phyloP scores from a whole-genome alignment of 2,329 filamentous ascomycete genomes.

The Aspergillus hiratsukae region DNA sequence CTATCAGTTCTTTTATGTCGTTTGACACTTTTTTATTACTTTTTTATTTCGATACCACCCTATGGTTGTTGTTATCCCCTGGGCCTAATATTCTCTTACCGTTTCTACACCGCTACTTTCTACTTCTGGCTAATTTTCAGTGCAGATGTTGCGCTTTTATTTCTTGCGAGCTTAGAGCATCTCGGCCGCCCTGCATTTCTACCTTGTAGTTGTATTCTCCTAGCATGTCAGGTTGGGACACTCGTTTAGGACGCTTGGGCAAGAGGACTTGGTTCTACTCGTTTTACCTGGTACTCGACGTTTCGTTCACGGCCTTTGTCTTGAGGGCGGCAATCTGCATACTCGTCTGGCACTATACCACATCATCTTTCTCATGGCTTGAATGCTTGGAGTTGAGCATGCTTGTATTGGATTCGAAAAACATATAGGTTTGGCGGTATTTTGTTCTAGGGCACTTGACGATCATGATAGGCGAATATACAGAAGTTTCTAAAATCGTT shows the following conservation, averaged over 20 bases:
- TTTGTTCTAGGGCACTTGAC: neutral
- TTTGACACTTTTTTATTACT: conserved; percentile 6
- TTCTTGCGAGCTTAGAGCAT: conserved; percentile 1
- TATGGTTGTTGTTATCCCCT: conserved; percentile 2
- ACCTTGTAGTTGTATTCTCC: neutral
- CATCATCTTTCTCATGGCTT: neutral
- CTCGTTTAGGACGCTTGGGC: neutral
- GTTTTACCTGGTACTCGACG: conserved; percentile 17
- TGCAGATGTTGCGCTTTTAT: neutral
- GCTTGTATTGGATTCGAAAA: conserved; percentile 3
- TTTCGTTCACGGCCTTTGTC: neutral
- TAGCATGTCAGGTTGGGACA: neutral
- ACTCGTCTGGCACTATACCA: neutral
- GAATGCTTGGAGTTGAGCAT: neutral
- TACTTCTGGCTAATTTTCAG: neutral
- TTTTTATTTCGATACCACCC: conserved; percentile 11
- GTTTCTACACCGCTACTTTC: neutral
- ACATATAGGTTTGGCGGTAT: neutral
- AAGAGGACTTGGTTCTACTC: neutral
- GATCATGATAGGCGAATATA: neutral
- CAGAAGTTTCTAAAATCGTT: neutral
- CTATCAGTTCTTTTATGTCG: conserved; percentile 7
- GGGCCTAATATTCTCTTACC: conserved; percentile 1
- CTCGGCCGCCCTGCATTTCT: neutral
- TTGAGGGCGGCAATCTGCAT: conserved; percentile 10